Conservation (phyloP, 805 yeast species). For the Candida glaebosa region DNA sequence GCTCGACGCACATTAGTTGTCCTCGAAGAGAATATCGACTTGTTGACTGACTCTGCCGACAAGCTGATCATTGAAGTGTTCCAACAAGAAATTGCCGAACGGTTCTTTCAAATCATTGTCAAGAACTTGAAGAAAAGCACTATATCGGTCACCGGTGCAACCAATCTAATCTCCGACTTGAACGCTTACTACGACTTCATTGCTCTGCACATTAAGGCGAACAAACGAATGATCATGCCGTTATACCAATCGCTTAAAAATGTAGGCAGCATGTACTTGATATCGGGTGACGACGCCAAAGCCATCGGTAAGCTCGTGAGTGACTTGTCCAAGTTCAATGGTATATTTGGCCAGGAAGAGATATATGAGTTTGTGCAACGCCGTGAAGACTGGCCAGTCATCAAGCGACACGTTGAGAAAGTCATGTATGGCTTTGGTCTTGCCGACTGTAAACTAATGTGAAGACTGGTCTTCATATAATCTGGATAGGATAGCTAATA, state of each 20-base stretch:
- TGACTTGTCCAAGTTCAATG: conserved; percentile 81
- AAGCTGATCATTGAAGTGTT: conserved; percentile 86
- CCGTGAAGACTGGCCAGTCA: conserved; percentile 79
- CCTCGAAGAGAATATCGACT: conserved; percentile 65
- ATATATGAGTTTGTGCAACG: conserved; percentile 89
- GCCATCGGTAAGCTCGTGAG: conserved; percentile 81
- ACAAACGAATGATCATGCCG: conserved; percentile 66
- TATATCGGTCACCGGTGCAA: conserved; percentile 79
- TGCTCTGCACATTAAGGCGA: conserved; percentile 42
- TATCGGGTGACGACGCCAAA: conserved; percentile 68
- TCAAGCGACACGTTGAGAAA: conserved; percentile 80
- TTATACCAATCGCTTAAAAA: conserved; percentile 77
- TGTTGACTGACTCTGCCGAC: conserved; percentile 80
- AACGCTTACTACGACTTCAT: conserved; percentile 77
- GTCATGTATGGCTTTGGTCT: conserved; percentile 90
- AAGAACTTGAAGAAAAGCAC: conserved; percentile 70
- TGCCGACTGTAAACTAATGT: conserved; percentile 62
- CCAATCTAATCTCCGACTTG: conserved; percentile 75
- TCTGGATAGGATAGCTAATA: too few relatives aligned
- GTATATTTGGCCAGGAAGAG: conserved; percentile 88
- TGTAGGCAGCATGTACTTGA: conserved; percentile 78
- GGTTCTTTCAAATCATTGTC: conserved; percentile 73
- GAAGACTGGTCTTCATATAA: conserved; percentile 1
- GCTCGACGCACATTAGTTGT: conserved; percentile 61
- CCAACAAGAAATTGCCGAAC: conserved; percentile 88